phyloP scores from a whole-genome alignment of 345 rosid species.

The Pistacia atlantica region DNA sequence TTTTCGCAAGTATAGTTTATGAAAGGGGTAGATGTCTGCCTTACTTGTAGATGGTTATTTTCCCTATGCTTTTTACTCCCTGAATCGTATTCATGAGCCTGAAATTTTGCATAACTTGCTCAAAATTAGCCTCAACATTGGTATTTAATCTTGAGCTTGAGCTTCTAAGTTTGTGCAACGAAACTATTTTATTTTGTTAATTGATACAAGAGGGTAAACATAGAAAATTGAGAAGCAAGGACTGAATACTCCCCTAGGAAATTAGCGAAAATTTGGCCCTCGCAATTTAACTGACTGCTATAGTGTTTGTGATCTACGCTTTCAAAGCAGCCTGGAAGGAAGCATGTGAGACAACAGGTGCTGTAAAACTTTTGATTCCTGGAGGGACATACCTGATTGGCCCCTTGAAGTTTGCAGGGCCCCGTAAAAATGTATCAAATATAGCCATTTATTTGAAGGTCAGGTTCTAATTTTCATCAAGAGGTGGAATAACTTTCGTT shows the following conservation, averaged over 20 bases:
- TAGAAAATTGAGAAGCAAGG: neutral
- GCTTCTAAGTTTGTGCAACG: neutral
- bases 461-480: neutral
- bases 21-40: neutral
- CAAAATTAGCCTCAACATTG: neutral
- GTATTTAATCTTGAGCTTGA: neutral
- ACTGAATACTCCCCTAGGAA: neutral
- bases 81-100: neutral
- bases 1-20: neutral
- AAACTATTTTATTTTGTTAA: neutral
- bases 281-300: neutral
- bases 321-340: slow-evolving; percentile 34
- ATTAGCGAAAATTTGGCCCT: neutral
- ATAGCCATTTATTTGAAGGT: slow-evolving; percentile 29
- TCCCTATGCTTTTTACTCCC: too few relatives aligned
- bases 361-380: slow-evolving; percentile 34
- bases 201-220: neutral
- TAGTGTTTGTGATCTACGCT: slow-evolving; percentile 23
- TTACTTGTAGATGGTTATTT: neutral
- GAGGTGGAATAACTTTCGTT: neutral
- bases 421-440: slow-evolving; percentile 33
- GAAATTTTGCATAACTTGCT: neutral
- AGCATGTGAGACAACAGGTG: slow-evolving; percentile 30
- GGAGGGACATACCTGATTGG: slow-evolving; percentile 37
- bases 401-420: slow-evolving; percentile 35